Evolutionary conservation across 768 basidiomycete genomes (phyloP).

Genomic region (Mycena amicta): DNA sequence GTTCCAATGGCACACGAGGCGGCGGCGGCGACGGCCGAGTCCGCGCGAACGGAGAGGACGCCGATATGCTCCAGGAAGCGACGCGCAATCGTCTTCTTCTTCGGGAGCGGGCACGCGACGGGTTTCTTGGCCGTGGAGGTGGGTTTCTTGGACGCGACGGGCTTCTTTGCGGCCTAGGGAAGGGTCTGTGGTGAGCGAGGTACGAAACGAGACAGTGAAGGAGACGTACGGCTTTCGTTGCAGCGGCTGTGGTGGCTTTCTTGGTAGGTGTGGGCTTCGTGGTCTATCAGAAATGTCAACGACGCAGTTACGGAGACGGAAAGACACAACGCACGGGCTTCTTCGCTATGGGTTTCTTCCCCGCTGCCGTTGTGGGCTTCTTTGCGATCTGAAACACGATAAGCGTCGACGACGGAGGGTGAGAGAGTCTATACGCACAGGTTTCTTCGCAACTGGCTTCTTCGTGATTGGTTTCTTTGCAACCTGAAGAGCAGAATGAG

Average conservation of each 20-base stretch:
- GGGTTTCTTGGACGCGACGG: not conserved
- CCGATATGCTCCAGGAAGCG: slow-evolving; percentile 17
- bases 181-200: not conserved
- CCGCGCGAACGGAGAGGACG: not conserved
- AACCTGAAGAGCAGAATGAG: not conserved
- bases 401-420: too few relatives aligned
- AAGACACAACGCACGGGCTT: too few relatives aligned
- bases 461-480: slow-evolving; percentile 4
- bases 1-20: not conserved
- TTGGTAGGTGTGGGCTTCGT: not conserved
- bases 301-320: too few relatives aligned
- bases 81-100: not conserved
- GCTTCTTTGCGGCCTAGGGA: not conserved
- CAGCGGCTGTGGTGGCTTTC: too few relatives aligned
- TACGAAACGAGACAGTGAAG: not conserved
- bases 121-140: not conserved
- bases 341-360: not conserved
- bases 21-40: slow-evolving; percentile 1
- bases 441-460: too few relatives aligned
- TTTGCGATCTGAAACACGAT: too few relatives aligned
- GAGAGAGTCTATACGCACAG: too few relatives aligned
- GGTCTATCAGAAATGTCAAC: too few relatives aligned
- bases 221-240: not conserved
- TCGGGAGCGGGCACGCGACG: slow-evolving; percentile 1
- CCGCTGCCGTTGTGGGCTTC: not conserved